phyloP scores from a whole-genome alignment of 805 yeast species.

The Schwanniomyces yamadae region DNA sequence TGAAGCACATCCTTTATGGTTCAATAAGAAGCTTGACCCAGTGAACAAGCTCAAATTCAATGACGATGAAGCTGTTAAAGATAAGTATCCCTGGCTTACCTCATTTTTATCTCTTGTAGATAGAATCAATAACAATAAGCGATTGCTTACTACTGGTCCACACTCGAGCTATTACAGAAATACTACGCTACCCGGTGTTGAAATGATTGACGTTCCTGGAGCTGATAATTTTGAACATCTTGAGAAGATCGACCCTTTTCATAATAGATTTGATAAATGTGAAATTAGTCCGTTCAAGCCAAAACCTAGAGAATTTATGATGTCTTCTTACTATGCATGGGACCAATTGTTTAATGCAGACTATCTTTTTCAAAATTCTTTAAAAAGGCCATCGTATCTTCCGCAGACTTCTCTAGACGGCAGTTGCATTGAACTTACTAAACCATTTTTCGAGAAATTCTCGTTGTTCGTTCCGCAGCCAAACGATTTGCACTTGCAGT shows the following conservation, averaged over 20 bases:
- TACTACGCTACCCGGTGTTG: conserved; percentile 12
- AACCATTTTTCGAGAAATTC: conserved; percentile 25
- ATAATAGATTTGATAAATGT: conserved; percentile 23
- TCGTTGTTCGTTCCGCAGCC: conserved; percentile 18
- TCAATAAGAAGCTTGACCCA: conserved; percentile 28
- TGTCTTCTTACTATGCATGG: conserved; percentile 40
- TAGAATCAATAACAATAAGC: conserved; percentile 1
- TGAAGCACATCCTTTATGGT: conserved; percentile 92
- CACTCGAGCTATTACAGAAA: conserved; percentile 13
- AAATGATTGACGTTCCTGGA: conserved; percentile 12
- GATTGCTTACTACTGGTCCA: background rate
- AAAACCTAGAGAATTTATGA: conserved; percentile 15
- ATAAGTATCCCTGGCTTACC: background rate
- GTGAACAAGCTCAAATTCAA: background rate
- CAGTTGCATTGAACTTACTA: conserved; percentile 29
- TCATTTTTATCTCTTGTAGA: conserved; percentile 10
- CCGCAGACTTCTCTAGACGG: conserved; percentile 18
- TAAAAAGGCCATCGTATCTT: conserved; percentile 43
- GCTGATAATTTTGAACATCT: conserved; percentile 6
- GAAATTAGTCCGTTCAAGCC: conserved; percentile 27
- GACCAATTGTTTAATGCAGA: conserved; percentile 47
- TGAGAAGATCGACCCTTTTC: conserved; percentile 16
- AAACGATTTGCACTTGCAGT: conserved; percentile 33
- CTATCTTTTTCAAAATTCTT: conserved; percentile 33
- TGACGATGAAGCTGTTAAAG: background rate